Evolutionary conservation across 2,329 filamentous ascomycete genomes (phyloP), one percentile per base, ranked within the genome.

Genomic region (Fusarium sp.): DNA sequence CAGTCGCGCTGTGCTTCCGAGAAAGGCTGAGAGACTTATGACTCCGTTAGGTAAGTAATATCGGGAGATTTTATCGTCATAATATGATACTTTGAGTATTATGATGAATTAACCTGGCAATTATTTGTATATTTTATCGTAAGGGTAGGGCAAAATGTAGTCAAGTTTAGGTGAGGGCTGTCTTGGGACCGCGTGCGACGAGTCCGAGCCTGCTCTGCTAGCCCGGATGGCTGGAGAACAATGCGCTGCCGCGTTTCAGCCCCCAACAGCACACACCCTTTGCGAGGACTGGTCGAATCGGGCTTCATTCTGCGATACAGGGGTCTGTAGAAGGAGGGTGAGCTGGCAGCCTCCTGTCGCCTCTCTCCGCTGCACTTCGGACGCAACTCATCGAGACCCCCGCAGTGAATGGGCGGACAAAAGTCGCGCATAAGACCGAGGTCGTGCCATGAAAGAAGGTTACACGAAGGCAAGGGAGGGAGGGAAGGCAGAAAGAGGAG

Each of bases 371-470:
- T 71, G 64, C 64, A 62, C 62, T 60, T 64, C 58, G 69, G 65
- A 67, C 40, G 62, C 67, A 71, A 35, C 70, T 68, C 63, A 68
- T 75, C 58, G 35, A 63, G 40, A 65, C 58, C 73, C 38, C 70
- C 61, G 64, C 61, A 56, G 43, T 63, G 37, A 40, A 57, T 59
- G 63, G 58, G 57, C 30, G 37, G 14, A 35, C 27, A 69, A 78
- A 78, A 78, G 76, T 77, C 76, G 74, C 76, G 74, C 76, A 77
- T 73, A 56, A 71, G 70, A 61, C 70, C 58, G 37, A 61, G 37
- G 64, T 54, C 38, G 35, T 57, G 66, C 52, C 60, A 54, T 58
- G 63, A 30, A 32, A 58, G 70, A 33, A 56, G 43, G 69, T 56
- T 54, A 52, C 32, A 57, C 47, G 33, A 69, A 47, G 33, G 65